These are phyloP conservation scores for Cupressus sempervirens DNA, from an alignment of 75 land plant species.

Conservation along the genomic window DNA sequence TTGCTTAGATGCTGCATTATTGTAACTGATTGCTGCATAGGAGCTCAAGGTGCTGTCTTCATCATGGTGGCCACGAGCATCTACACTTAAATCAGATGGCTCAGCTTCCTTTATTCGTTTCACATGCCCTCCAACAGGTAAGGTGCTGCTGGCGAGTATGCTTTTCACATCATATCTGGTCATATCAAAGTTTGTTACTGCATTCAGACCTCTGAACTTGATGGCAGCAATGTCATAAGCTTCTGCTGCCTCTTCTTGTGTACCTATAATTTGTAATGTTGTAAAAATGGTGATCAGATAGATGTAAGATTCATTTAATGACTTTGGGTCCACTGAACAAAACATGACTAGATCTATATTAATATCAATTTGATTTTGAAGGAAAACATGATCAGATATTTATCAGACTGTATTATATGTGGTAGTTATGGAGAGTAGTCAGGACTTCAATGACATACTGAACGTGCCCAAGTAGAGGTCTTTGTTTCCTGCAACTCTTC, in stretches of 20 bases:
- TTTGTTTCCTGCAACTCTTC: slow-evolving; percentile 84
- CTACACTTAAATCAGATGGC: slow-evolving; percentile 38
- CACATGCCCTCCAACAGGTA: slow-evolving; percentile 55
- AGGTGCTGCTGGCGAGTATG: slow-evolving; percentile 65
- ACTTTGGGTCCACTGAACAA: neutral
- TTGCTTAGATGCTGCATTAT: slow-evolving; percentile 10
- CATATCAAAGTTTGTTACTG: slow-evolving; percentile 85
- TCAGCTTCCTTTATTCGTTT: slow-evolving; percentile 61
- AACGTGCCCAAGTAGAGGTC: slow-evolving; percentile 84
- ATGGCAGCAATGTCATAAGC: slow-evolving; percentile 91
- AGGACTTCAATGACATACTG: slow-evolving; percentile 40
- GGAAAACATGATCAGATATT: neutral
- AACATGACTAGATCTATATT: neutral
- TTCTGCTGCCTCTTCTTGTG: slow-evolving; percentile 89
- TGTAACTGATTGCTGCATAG: slow-evolving; percentile 18
- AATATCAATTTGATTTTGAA: neutral
- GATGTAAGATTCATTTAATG: neutral
- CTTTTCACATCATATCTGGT: slow-evolving; percentile 70
- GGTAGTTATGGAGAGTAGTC: neutral
- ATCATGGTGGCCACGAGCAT: slow-evolving; percentile 24
- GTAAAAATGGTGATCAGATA: slow-evolving; percentile 2
- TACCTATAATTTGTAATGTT: slow-evolving; percentile 29
- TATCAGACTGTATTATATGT: neutral
- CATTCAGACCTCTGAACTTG: slow-evolving; percentile 76
- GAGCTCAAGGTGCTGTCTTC: slow-evolving; percentile 20